Evolutionary conservation across 2,329 filamentous ascomycete genomes (phyloP).

Genomic region (Stemphylium lycopersici): DNA sequence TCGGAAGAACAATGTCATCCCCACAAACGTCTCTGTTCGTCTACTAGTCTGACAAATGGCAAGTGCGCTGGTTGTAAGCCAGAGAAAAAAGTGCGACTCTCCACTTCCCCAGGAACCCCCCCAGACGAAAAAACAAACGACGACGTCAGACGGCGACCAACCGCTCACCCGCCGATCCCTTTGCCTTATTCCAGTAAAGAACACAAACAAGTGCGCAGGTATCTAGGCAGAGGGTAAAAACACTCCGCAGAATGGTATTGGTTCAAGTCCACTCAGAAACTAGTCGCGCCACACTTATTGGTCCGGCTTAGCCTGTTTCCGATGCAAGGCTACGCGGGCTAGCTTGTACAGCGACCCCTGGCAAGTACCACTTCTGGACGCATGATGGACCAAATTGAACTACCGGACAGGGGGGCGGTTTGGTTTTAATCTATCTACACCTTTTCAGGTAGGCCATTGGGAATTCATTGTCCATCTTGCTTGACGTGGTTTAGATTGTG

Average conservation of each 20-base stretch:
- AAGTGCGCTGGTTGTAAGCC: neutral
- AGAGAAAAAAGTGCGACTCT: neutral
- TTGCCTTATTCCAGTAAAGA: neutral
- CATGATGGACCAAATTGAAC: neutral
- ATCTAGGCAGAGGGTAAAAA: neutral
- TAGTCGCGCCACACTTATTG: neutral
- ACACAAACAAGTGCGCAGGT: neutral
- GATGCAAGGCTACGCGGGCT: neutral
- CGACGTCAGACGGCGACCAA: neutral
- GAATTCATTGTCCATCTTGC: too few relatives aligned
- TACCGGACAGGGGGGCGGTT: neutral
- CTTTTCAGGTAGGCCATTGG: too few relatives aligned
- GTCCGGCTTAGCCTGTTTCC: constrained; percentile 1
- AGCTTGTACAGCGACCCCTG: neutral
- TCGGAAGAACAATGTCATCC: too few relatives aligned
- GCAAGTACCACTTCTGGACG: neutral
- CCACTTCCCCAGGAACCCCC: neutral
- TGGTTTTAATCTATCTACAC: too few relatives aligned
- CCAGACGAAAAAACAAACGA: neutral
- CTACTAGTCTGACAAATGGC: too few relatives aligned
- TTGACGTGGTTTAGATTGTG: too few relatives aligned
- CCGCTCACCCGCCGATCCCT: neutral
- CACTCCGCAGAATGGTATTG: neutral
- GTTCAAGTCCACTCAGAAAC: neutral
- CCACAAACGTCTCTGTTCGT: too few relatives aligned